Evolutionary conservation across 2,329 filamentous ascomycete genomes (phyloP), one percentile per base, ranked within the genome.

Genomic region (Nemania sp.): DNA sequence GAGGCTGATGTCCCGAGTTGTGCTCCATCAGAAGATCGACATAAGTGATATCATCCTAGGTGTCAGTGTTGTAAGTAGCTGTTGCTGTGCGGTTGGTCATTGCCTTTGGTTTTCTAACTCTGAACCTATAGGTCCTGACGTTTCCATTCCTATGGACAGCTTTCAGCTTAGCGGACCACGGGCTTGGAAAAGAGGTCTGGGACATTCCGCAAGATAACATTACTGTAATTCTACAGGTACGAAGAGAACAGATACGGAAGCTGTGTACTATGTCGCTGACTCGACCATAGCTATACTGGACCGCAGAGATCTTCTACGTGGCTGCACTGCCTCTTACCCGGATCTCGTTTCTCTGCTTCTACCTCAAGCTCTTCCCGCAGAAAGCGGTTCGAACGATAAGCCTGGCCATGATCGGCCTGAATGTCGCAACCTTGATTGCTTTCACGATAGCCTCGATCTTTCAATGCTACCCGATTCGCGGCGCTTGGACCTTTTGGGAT

Each of bases 331-430:
- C 66, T 37, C 45, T 71, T 14, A 69, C 67, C 12, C 72, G 72
- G 51, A 62, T 72, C 14, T 71, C 69, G n/a, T 71, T 73, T 31
- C 63, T 73, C 8, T 65, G 69, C 34, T 72, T 72, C 53, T 73
- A 73, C 58, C 61, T 71, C 30, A 65, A 66, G 30, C 62, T 73
- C 36, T 72, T 72, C 44, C 67, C 68, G 36, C 62, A 66, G 33
- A 50, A 51, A 14, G 54, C 54, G 9, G 64, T 70, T 47, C 64
- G 66, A 39, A 61, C 60, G 42, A 49, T 52, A 14, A 53, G 59
- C 22, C 71, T 57, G 31, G 39, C 41, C 14, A 60, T 72, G n/a
- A 69, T 72, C 28, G 59, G 36, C 9, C 34, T 65, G n/a, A 71
- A 71, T 54, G 20, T 62, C 14, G 41, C 49, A 28, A 66, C 66